These are phyloP conservation scores for Primulina tabacum DNA, from an alignment of 257 asterid species.

Conservation along the genomic window DNA sequence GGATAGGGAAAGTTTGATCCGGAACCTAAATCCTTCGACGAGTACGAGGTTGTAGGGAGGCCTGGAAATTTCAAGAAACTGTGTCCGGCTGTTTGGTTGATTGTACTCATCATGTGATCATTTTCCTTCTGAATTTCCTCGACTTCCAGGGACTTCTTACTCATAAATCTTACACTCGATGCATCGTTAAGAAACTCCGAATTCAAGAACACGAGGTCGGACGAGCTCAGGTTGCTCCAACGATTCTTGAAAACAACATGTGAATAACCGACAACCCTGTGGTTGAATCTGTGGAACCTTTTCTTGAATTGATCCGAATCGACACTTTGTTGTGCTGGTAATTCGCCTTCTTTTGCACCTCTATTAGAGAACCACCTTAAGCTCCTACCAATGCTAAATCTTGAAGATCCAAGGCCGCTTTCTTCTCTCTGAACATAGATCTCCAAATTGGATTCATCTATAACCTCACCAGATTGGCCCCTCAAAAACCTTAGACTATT, in stretches of 20 bases:
- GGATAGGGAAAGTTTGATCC: constrained; percentile 23
- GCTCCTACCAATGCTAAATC: constrained; percentile 45
- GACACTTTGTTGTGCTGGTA: constrained; percentile 15
- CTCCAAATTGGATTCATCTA: constrained; percentile 36
- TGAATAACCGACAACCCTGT: constrained; percentile 37
- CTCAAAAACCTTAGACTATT: constrained; percentile 38
- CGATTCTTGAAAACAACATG: constrained; percentile 47
- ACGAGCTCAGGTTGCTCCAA: constrained; percentile 67
- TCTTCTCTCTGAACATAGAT: constrained; percentile 47
- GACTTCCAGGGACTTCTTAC: not conserved
- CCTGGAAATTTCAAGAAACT: constrained; percentile 2
- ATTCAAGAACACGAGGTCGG: constrained; percentile 58
- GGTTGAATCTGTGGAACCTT: constrained; percentile 40
- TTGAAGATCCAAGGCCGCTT: constrained; percentile 34
- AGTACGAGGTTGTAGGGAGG: constrained; percentile 3
- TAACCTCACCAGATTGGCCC: constrained; percentile 24
- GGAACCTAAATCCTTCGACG: not conserved
- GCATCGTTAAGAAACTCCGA: constrained; percentile 44
- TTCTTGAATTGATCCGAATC: constrained; percentile 18
- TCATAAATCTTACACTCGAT: constrained; percentile 37
- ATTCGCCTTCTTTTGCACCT: constrained; percentile 29
- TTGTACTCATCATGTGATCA: constrained; percentile 22
- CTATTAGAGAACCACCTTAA: constrained; percentile 19
- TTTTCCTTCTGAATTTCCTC: constrained; percentile 7
- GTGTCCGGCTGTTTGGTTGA: constrained; percentile 13